phyloP scores from a whole-genome alignment of 2,329 filamentous ascomycete genomes.

The Lizonia empirigonia region DNA sequence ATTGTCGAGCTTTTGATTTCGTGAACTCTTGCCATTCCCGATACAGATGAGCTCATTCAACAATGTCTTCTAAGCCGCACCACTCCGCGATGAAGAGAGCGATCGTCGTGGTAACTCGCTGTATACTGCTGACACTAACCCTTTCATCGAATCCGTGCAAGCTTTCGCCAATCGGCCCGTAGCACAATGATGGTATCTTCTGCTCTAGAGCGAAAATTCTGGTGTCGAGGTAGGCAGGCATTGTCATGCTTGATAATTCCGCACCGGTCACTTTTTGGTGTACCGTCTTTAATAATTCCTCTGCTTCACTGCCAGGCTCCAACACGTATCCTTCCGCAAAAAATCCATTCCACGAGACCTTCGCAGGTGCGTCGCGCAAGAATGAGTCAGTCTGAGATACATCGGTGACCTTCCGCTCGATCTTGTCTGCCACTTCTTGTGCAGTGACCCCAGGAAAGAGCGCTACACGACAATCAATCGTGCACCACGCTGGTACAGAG shows the following conservation, averaged over 20 bases:
- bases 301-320: conserved; percentile 23
- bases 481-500: conserved; percentile 29
- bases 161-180: conserved; percentile 24
- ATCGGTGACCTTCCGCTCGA: conserved; percentile 18
- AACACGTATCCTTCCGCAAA: conserved; percentile 30
- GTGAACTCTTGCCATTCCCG: not conserved
- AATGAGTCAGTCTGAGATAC: conserved; percentile 18
- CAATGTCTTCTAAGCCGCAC: conserved; percentile 23
- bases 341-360: conserved; percentile 29
- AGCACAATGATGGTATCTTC: conserved; percentile 28
- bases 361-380: conserved; percentile 23
- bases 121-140: conserved; percentile 27
- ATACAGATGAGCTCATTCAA: not conserved
- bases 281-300: conserved; percentile 18
- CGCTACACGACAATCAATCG: conserved; percentile 29
- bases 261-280: conserved; percentile 23
- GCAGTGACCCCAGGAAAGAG: conserved; percentile 27
- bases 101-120: conserved; percentile 24
- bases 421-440: conserved; percentile 23
- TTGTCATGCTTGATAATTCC: conserved; percentile 19
- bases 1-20: too few species aligned
- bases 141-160: conserved; percentile 28
- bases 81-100: conserved; percentile 29
- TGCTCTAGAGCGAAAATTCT: conserved; percentile 27
- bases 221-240: conserved; percentile 26